Base-by-base conservation (phyloP, 176 grass and related monocot species). In the Aegilops tauschii region DNA sequence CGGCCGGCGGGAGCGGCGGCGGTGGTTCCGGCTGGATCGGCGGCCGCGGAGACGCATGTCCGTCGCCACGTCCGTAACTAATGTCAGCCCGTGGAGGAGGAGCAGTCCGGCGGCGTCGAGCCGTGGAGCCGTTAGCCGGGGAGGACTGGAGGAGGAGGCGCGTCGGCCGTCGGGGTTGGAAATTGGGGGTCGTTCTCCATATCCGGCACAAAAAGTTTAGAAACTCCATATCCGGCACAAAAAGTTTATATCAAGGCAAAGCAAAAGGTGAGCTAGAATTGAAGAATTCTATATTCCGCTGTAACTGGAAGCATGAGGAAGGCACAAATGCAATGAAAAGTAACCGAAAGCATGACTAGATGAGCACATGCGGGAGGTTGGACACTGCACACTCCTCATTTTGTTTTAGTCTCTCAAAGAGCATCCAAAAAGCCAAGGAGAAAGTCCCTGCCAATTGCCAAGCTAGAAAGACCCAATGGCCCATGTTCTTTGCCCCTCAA, bases 371-470 rank as follows among this genome's bases (percentile, higher is more conserved):
- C 20, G 39, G 56, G 65, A 62, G 52, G 49, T 81, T 63, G 78
- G 69, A 50, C 69, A 70, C 36, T 54, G 29, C 30, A 71, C 20
- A 76, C 78, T 61, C 65, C 25, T 83, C 86, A n/a, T 42, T 69
- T 80, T 72, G 86, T 88, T 85, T 71, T 88, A 88, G 27, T 30
- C 77, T 77, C 31, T 85, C 86, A 35, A 88, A 85, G 86, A 88
- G 86, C 90, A 91, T 85, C 86, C 82, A 44, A 71, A 91, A 91
- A 78, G 77, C 31, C 29, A 82, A 61, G 20, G 20, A 34, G 78
- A 83, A 83, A 72, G 39, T 28, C 20, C 28, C 36, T 64, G 69
- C 63, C 90, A 77, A 54, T 31, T 76, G 27, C 73, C 73, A 52
- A 76, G 44, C 44, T 76, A 52, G 77, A 91, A 88, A 88, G 81